Evolutionary conservation across 192 early-diverging fungal species (phyloP), one percentile per base, ranked within the genome.

Genomic region (Backusella tarrabulga): DNA sequence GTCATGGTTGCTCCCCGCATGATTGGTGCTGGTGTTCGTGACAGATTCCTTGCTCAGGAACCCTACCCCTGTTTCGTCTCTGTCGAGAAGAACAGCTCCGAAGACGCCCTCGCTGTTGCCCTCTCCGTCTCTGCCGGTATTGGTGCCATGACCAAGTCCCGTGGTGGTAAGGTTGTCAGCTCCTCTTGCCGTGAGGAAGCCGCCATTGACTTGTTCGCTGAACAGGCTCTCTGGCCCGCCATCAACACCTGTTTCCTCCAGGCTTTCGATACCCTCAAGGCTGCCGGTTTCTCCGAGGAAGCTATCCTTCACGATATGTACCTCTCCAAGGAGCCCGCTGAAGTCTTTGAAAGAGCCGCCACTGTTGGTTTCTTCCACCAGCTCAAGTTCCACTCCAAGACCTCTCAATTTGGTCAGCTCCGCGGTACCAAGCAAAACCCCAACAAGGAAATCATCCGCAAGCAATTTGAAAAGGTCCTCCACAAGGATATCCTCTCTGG

Each of bases 11-110:
- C 73, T n/a, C 73, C 73, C 38, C 56, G 73, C 26, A 75, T 75
- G 73, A 75, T 75, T 15, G 73, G 73, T 67, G 73, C 73, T n/a
- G 73, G 73, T 75, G 73, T 75, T 14, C 73, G 73, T 75, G 73
- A 75, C 42, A 50, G 73, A 40, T 75, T 67, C 66, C 56, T 75
- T 60, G 73, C 73, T 21, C 56, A 75, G 11, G 73, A 75, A 26
- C 73, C 73, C 34, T 75, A 75, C 15, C 73, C 73, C 9, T 75
- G 73, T 63, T 75, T 75, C 60, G 73, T 75, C 23, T 75, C 73
- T 36, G 73, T 75, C 44, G 73, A 75, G 23, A 75, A 66, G 12
- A 15, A 75, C 60, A 23, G 26, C 23, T 67, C 56, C 17, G 38
- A 32, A 2, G 66, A 75, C 0, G 60, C 73, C n/a, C 38, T 75